Percentiles rank a stretch among this genome's conserved stretches.
Evolutionary conservation across 257 asterid species (phyloP).

Genomic region (Solanum commersonii): DNA sequence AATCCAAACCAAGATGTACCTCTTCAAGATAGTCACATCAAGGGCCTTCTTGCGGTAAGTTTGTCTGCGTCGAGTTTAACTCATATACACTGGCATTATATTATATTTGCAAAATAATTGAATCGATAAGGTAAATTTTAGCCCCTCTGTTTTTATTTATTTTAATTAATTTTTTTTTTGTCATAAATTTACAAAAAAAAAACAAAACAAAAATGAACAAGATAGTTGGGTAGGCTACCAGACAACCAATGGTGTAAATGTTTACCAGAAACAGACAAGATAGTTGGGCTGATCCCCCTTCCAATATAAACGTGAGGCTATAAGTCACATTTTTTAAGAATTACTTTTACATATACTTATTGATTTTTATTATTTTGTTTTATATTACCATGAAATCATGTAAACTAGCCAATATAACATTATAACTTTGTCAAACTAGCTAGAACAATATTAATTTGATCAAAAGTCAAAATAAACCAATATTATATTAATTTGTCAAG

Average conservation of each 20-base stretch:
- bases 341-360: not conserved
- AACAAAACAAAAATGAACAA: not conserved
- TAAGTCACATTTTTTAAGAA: not conserved
- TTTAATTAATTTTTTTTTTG: too few species aligned
- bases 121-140: too few species aligned
- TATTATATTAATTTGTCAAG: not conserved
- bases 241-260: not conserved
- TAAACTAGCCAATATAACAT: not conserved
- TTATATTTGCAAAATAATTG: too few species aligned
- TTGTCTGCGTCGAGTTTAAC: not conserved
- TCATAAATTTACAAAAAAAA: too few species aligned
- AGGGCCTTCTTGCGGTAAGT: constrained; percentile 24
- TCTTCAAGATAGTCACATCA: constrained; percentile 13
- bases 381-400: not conserved
- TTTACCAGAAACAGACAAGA: not conserved
- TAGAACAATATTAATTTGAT: not conserved
- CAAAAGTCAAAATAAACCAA: not conserved
- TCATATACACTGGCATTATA: too few species aligned
- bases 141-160: not conserved
- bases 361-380: not conserved
- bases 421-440: not conserved
- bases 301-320: not conserved
- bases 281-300: not conserved
- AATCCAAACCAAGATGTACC: constrained; percentile 1
- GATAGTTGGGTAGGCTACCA: not conserved